A percentile compares a stretch with the other conserved stretches of the same genome.
phyloP scores from a whole-genome alignment of 2,329 filamentous ascomycete species.

The Dryadomyces sulphureus region DNA sequence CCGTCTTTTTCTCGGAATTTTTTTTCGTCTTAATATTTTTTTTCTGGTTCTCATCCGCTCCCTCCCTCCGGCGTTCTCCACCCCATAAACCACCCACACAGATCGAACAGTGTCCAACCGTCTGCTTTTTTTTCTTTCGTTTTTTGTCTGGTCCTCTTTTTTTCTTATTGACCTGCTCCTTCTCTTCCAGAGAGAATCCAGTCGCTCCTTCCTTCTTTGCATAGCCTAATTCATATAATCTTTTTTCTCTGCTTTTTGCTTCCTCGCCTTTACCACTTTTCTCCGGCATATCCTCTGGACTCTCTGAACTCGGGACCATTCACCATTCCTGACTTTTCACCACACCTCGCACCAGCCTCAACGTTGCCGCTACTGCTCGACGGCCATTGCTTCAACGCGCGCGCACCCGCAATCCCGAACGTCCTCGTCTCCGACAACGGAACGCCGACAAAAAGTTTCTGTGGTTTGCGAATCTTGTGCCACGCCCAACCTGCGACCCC shows the following conservation, averaged over 20 bases:
- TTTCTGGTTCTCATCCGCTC: slow-evolving; percentile 2
- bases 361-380: neutral
- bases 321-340: neutral
- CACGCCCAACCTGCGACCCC: too few species aligned
- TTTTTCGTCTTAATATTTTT: neutral
- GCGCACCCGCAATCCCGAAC: too few species aligned
- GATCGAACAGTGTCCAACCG: neutral
- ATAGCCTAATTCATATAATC: neutral
- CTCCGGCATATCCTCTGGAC: neutral
- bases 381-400: neutral
- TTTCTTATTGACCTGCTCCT: neutral
- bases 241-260: neutral
- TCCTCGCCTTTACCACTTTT: neutral
- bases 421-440: too few species aligned
- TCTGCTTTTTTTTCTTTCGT: neutral
- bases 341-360: neutral
- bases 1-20: slow-evolving; percentile 5
- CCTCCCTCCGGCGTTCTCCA: slow-evolving; percentile 10
- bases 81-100: slow-evolving; percentile 5
- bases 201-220: neutral
- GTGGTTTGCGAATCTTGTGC: too few species aligned
- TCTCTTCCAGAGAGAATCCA: neutral
- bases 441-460: too few species aligned
- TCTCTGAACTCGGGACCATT: neutral
- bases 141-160: neutral